Evolutionary conservation across 164 flowering plant species (phyloP).

Genomic region (Magnolia sinica): DNA sequence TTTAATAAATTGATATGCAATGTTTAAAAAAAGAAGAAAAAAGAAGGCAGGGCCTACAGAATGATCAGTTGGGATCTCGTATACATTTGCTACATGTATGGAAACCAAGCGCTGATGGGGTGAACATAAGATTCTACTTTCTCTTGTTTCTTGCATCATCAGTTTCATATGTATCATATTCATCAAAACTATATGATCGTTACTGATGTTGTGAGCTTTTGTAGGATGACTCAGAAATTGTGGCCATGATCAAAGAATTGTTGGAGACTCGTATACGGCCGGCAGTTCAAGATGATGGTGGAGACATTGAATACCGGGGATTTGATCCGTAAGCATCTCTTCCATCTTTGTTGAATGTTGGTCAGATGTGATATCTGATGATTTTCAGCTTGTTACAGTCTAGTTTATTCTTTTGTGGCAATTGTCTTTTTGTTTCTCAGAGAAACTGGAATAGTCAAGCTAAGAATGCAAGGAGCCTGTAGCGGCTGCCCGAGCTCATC

Average conservation of each 20-base stretch:
- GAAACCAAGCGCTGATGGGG: no score
- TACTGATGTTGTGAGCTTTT: conserved; percentile 5
- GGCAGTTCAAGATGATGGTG: conserved; percentile 98
- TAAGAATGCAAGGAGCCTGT: conserved; percentile 96
- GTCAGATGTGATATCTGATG: not conserved
- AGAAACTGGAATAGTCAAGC: conserved; percentile 81
- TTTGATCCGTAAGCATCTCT: conserved; percentile 63
- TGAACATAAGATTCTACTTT: no score
- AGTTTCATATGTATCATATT: not conserved
- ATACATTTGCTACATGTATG: no score
- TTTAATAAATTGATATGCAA: no score
- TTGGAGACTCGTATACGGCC: conserved; percentile 93
- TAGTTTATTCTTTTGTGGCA: not conserved
- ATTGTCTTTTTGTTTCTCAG: conserved; percentile 29
- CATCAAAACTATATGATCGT: not conserved
- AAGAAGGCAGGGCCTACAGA: no score
- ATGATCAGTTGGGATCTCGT: no score
- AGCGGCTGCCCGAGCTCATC: conserved; percentile 99
- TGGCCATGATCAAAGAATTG: conserved; percentile 97
- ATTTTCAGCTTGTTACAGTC: not conserved
- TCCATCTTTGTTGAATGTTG: conserved; percentile 2
- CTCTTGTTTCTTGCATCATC: not conserved
- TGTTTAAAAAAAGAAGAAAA: no score
- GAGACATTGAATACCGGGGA: conserved; percentile 84
- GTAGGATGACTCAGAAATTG: conserved; percentile 95